Evolutionary conservation across 345 rosid genomes (phyloP).

Genomic region (Populus ilicifolia): DNA sequence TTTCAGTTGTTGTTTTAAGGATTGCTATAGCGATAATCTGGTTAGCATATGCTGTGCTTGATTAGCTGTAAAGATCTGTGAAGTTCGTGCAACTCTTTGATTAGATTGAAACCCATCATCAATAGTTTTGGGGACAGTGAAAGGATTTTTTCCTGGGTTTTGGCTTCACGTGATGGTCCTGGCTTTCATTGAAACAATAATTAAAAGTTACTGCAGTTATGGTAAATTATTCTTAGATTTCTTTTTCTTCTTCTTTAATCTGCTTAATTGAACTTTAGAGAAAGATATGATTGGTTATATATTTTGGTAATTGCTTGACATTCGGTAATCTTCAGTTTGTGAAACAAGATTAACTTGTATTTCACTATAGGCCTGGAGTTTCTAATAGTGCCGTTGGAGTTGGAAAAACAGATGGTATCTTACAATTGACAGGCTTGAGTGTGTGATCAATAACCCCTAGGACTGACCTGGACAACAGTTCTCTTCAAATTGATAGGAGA

Average conservation of each 20-base stretch:
- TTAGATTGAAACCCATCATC: neutral
- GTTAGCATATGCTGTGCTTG: neutral
- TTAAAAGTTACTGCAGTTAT: slow-evolving; percentile 14
- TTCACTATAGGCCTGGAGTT: slow-evolving; percentile 59
- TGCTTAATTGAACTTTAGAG: neutral
- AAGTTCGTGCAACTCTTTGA: slow-evolving; percentile 5
- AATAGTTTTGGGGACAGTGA: neutral
- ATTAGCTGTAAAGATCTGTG: neutral
- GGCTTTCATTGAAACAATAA: slow-evolving; percentile 8
- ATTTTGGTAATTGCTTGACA: slow-evolving; percentile 10
- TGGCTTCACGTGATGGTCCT: neutral
- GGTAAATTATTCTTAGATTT: slow-evolving; percentile 13
- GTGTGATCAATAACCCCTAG: slow-evolving; percentile 58
- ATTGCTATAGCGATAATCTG: neutral
- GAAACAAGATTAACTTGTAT: slow-evolving; percentile 17
- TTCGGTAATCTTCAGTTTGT: slow-evolving; percentile 19
- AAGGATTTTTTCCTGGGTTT: neutral
- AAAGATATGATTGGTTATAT: neutral
- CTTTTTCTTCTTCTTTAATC: slow-evolving; percentile 3
- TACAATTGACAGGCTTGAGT: slow-evolving; percentile 55
- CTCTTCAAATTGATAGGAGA: slow-evolving; percentile 63
- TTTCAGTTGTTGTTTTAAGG: slow-evolving; percentile 6
- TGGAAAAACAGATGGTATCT: slow-evolving; percentile 66
- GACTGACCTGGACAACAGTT: slow-evolving; percentile 57
- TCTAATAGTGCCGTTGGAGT: slow-evolving; percentile 58